Evolutionary conservation across 2,329 filamentous ascomycete genomes (phyloP), one percentile per base, ranked within the genome.

Genomic region (Aspergillus arachidicola): DNA sequence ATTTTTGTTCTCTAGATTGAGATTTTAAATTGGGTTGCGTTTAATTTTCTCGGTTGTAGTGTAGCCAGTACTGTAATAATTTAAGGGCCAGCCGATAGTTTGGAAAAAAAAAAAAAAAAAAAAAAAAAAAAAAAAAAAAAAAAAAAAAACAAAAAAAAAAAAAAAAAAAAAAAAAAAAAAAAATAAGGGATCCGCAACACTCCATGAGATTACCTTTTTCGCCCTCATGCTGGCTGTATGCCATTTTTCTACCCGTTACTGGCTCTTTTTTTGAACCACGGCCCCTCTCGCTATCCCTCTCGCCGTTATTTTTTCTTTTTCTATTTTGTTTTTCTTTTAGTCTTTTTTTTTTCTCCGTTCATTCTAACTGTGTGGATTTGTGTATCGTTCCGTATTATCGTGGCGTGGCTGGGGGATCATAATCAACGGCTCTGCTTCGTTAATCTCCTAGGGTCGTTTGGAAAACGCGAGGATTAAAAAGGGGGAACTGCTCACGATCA

Each of bases 161-260:
- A 55, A 43, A 51, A 1, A 0, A 50, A 45, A 36, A 64, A 61
- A 50, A 63, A 64, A 60, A 50, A 64, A 64, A 41, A 41, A 41
- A 41, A 41, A 16, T 7, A 41, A 41, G 36, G 67, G 67, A 66
- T 69, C 68, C 68, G 66, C 67, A 64, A 63, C 64, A 61, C 50
- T 63, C 57, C 56, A 60, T 48, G 46, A 68, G 64, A 69, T 68
- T 70, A 56, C 69, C 65, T 65, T 64, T 69, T 70, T 69, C 59
- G 66, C 64, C 26, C 60, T 65, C 65, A 59, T 71, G 67, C 67
- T 60, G 64, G 43, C 21, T 63, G 56, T 63, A 65, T 68, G 66
- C 63, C 66, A 62, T 64, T 67, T 61, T 61, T 60, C 64, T 59
- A 56, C 58, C 65, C 61, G 62, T 66, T 48, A 61, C 64, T 68